Evolutionary conservation across 441 rosid genomes (phyloP), one percentile per base, ranked within the genome.

Genomic region (Adansonia rubrostipa): DNA sequence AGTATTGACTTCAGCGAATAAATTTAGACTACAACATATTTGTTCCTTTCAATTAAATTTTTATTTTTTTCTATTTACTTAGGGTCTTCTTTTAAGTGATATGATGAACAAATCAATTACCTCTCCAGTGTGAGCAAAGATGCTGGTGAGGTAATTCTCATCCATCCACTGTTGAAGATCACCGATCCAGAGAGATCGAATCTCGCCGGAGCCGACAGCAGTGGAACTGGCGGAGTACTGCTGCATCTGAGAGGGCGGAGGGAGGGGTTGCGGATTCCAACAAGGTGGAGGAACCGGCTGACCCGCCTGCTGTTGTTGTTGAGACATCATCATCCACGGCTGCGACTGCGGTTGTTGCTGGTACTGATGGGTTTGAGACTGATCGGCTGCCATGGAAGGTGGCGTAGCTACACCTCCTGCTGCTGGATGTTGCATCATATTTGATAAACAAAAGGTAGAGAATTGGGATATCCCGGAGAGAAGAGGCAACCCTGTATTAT

Each of bases 141-240:
- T 80, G 76, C 22, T 83, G 73, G 80, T 61, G 74, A 93, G 89
- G 77, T 96, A 93, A 82, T 61, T 83, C 80, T 93, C 98, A 64
- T 96, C 97, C 98, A 96, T 92, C 93, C 96, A 91, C 19, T 85
- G 93, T 88, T 89, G 95, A 74, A 93, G 78, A 79, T 91, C 98
- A 9, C 98, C 98, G 80, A 96, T 92, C 99, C 97, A 93, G 78
- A 95, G 80, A 9, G 97, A 90, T 80, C 89, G 89, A 84, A 93
- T 85, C 87, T 94, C 99, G 9, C 88, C 90, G 3, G 82, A 62
- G 50, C 81, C 75, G 48, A 78, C 85, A 20, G 79, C 71, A 7
- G 80, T 88, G 8, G 77, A 45, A 66, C 74, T 73, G 58, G 78
- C 22, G 20, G 61, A 51, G 36, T 86, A 82, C 56, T 82, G 82